phyloP scores from a whole-genome alignment of 306 rosid species.

The Arachis stenosperma region DNA sequence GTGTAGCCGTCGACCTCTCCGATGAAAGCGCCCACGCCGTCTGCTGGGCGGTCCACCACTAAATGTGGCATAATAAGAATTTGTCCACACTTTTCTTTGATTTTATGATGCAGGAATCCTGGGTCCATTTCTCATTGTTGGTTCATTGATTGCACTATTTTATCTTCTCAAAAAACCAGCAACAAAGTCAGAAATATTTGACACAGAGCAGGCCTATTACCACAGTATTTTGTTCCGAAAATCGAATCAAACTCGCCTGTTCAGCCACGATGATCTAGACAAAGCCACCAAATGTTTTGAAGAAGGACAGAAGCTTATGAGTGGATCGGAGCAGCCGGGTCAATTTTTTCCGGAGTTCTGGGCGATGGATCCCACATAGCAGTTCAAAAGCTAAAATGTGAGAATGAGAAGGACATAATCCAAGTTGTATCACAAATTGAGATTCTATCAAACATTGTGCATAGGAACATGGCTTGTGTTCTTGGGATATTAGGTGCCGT shows the following conservation, averaged over 20 bases:
- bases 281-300: conserved; percentile 74
- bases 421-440: conserved; percentile 74
- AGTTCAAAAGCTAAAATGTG: conserved; percentile 70
- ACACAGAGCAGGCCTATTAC: conserved; percentile 53
- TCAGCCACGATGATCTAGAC: conserved; percentile 70
- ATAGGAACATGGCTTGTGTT: conserved; percentile 60
- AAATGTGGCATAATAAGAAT: too few relatives aligned
- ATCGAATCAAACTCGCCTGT: conserved; percentile 65
- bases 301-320: conserved; percentile 58
- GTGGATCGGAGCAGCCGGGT: conserved; percentile 47
- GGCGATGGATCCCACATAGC: conserved; percentile 79
- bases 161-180: conserved; percentile 60
- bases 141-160: conserved; percentile 63
- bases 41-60: too few relatives aligned
- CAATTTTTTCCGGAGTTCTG: conserved; percentile 68
- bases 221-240: conserved; percentile 61
- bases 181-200: conserved; percentile 50
- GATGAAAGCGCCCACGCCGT: too few relatives aligned
- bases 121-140: conserved; percentile 68
- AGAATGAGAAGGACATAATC: conserved; percentile 63
- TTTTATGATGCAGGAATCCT: conserved; percentile 73
- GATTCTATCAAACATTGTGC: conserved; percentile 59
- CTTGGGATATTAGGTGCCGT: conserved; percentile 66
- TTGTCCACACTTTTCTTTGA: not conserved
- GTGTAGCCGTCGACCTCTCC: too few relatives aligned